Percentiles rank a stretch among this genome's conserved stretches.
These are phyloP conservation scores for Leonotis leonurus DNA, from an alignment of 257 asterid species.

Conservation along the genomic window DNA sequence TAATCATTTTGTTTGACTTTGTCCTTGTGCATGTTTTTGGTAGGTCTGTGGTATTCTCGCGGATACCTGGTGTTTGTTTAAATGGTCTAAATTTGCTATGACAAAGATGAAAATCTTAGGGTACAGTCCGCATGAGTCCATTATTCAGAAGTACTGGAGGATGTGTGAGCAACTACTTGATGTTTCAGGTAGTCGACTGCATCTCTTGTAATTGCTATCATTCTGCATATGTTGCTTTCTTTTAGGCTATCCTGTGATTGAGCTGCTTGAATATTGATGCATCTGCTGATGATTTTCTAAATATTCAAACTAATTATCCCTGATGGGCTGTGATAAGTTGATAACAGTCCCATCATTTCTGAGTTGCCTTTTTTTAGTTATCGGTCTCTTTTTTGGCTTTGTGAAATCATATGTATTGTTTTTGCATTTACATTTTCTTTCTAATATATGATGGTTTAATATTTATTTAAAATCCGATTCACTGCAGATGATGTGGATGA, in stretches of 20 bases:
- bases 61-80: slow-evolving; percentile 85
- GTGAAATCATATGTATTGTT: not conserved
- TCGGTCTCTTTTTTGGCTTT: slow-evolving; percentile 3
- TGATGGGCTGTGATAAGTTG: not conserved
- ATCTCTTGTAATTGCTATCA: slow-evolving; percentile 14
- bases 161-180: slow-evolving; percentile 67
- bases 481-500: slow-evolving; percentile 75
- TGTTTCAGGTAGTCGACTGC: slow-evolving; percentile 52
- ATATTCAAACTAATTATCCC: not conserved
- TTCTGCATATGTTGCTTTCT: not conserved
- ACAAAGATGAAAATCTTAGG: slow-evolving; percentile 72
- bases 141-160: slow-evolving; percentile 69
- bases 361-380: not conserved
- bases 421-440: not conserved
- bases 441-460: not conserved
- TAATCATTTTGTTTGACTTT: slow-evolving; percentile 10
- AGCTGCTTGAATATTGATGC: not conserved
- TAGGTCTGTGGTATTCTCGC: slow-evolving; percentile 76
- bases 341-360: not conserved
- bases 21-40: slow-evolving; percentile 11
- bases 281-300: not conserved
- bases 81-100: slow-evolving; percentile 47
- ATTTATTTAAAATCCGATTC: slow-evolving; percentile 7
- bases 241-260: slow-evolving; percentile 12
- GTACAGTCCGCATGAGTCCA: slow-evolving; percentile 49